Conservation (phyloP, 2,329 filamentous ascomycete species). For the Colletotrichum sp. region DNA sequence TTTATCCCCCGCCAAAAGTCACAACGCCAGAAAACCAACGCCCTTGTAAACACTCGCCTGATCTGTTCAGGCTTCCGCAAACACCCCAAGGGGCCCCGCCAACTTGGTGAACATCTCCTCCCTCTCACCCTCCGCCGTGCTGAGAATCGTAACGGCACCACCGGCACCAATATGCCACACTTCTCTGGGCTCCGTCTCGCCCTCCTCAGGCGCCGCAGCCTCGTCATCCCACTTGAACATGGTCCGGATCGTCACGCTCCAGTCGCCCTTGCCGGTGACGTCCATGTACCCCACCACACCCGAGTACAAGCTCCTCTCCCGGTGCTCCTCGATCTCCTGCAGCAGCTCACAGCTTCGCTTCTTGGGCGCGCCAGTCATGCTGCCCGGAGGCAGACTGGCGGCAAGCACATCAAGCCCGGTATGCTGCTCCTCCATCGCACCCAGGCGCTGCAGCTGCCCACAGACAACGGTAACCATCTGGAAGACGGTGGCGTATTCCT, state of each 20-base stretch:
- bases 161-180: conserved; percentile 88
- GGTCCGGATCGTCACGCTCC: conserved; percentile 88
- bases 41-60: not conserved
- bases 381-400: conserved; percentile 82
- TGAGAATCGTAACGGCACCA: conserved; percentile 86
- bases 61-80: conserved; percentile 36
- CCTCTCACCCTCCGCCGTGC: conserved; percentile 79
- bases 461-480: conserved; percentile 91
- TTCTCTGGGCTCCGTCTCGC: conserved; percentile 46
- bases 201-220: conserved; percentile 30
- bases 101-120: conserved; percentile 90
- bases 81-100: conserved; percentile 59
- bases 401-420: conserved; percentile 79
- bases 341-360: conserved; percentile 89
- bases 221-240: conserved; percentile 77
- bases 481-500: conserved; percentile 90
- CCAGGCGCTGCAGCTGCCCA: conserved; percentile 57
- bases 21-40: conserved; percentile 1
- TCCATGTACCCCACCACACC: conserved; percentile 92
- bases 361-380: conserved; percentile 97
- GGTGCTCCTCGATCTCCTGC: conserved; percentile 66
- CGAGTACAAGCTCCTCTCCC: conserved; percentile 79
- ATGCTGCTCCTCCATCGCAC: conserved; percentile 33
- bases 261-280: conserved; percentile 83
- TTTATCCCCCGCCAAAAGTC: not conserved